These are phyloP conservation scores for Elsinoe perseae DNA, from an alignment of 2,329 filamentous ascomycete species.

Conservation along the genomic window DNA sequence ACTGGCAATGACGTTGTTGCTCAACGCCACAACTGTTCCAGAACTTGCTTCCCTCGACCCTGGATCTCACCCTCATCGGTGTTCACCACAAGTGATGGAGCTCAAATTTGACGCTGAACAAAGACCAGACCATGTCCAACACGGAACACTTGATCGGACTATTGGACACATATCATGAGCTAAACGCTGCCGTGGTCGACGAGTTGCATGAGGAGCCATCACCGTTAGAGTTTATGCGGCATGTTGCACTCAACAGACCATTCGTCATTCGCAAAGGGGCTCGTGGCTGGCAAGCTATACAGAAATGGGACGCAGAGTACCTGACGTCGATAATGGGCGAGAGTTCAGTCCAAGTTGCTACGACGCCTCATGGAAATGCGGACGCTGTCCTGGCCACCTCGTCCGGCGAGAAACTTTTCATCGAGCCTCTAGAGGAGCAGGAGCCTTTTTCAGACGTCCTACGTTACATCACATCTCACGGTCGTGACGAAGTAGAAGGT, in stretches of 20 bases:
- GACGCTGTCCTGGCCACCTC: conserved; percentile 54
- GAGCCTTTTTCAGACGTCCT: conserved; percentile 58
- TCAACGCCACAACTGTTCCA: too few relatives aligned
- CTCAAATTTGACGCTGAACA: too few relatives aligned
- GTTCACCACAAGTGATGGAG: too few relatives aligned
- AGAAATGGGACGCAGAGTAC: conserved; percentile 55
- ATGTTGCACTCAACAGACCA: conserved; percentile 64
- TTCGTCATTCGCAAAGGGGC: conserved; percentile 63
- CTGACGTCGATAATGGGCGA: conserved; percentile 49
- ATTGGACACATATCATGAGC: conserved; percentile 63
- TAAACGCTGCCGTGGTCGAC: conserved; percentile 56
- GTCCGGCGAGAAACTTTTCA: conserved; percentile 46
- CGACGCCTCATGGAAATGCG: conserved; percentile 63
- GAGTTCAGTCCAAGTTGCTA: conserved; percentile 62
- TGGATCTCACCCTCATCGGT: neutral
- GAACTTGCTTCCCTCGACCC: too few relatives aligned
- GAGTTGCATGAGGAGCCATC: conserved; percentile 59
- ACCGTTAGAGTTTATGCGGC: conserved; percentile 71
- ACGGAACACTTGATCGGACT: conserved; percentile 32
- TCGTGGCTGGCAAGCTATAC: conserved; percentile 53
- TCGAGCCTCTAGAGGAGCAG: conserved; percentile 63
- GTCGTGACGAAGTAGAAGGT: conserved; percentile 35
- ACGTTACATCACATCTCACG: conserved; percentile 52
- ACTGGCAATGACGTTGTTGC: too few relatives aligned
- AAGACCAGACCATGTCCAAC: neutral